Conservation (phyloP, 805 yeast species). For the Yamadazyma paraphyllophila region DNA sequence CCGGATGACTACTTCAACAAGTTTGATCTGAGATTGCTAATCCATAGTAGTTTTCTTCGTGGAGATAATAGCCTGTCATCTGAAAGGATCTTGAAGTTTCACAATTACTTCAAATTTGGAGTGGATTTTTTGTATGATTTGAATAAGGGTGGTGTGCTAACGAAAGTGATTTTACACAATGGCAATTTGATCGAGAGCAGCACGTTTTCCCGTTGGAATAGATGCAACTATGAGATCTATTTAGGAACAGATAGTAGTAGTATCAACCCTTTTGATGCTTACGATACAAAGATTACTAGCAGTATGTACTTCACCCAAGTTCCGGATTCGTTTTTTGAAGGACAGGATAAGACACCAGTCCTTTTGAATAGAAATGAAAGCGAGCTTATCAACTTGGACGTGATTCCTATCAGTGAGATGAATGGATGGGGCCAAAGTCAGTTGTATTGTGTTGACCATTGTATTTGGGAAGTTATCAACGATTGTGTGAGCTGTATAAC, state of each 20-base stretch:
- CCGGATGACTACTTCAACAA: constrained; percentile 53
- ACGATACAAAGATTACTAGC: constrained; percentile 15
- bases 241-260: constrained; percentile 4
- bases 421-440: constrained; percentile 44
- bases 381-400: constrained; percentile 29
- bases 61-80: constrained; percentile 5
- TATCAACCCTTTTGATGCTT: constrained; percentile 7
- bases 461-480: constrained; percentile 43
- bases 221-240: constrained; percentile 43
- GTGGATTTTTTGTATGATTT: constrained; percentile 53
- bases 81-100: constrained; percentile 36
- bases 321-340: constrained; percentile 20
- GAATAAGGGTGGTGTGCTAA: constrained; percentile 33
- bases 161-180: constrained; percentile 49
- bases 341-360: constrained; percentile 23
- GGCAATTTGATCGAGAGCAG: constrained; percentile 50
- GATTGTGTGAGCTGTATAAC: constrained; percentile 14
- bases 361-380: constrained; percentile 38
- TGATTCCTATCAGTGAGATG: constrained; percentile 17
- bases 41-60: constrained; percentile 31
- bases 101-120: constrained; percentile 56
- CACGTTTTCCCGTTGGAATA: constrained; percentile 54
- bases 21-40: constrained; percentile 42
- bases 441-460: constrained; percentile 36
- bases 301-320: constrained; percentile 32